Base-by-base conservation (phyloP, 2,329 filamentous ascomycete species). In the Polytolypa hystricis region DNA sequence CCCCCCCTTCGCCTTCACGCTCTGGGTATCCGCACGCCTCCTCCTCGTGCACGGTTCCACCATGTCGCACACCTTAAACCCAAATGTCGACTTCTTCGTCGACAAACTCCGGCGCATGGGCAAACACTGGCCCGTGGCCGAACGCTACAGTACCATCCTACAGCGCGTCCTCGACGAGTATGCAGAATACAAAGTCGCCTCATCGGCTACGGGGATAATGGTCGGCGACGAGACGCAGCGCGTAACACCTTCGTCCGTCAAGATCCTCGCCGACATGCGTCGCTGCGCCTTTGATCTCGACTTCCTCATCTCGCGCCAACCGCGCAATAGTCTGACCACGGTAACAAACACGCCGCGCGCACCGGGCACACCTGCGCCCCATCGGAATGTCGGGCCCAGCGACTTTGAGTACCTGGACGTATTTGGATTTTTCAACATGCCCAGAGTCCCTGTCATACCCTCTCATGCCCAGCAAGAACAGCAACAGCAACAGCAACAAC, bases 391-490 rank as follows among this genome's bases (percentile, higher is more conserved):
- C 1, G 81, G 77, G 7, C 74, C 81, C 1, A 84, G 91, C 47
- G 85, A 93, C 52, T 66, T 94, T 3, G 87, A 93, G 55, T 93
- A 93, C 54, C 66, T 94, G 2, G 86, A 94, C 49, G 83, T 94
- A 0, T 94, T 95, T 55, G 84, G 91, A 49, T 94, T 93, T 54
- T 95, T 94, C 68, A 94, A 94, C 54, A 77, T 93, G 38, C 87
- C 87, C 1, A 69, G 85, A 12, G 64, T 94, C 16, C 72, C 73
- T 0, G 58, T 63, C 14, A 39, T 53, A 4, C 51, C 59, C 4
- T 51, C 53, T n/a, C 35, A 33, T 11, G 10, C 25, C 18, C 18
- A 38, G 15, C n/a, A n/a, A n/a, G n/a, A n/a, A n/a, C n/a, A n/a
- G n/a, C n/a, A 10, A 33, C n/a, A 11, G 4, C 31, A 33, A 21